These are phyloP conservation scores for Camelina laxa DNA, from an alignment of 345 rosid species.

Conservation along the genomic window DNA sequence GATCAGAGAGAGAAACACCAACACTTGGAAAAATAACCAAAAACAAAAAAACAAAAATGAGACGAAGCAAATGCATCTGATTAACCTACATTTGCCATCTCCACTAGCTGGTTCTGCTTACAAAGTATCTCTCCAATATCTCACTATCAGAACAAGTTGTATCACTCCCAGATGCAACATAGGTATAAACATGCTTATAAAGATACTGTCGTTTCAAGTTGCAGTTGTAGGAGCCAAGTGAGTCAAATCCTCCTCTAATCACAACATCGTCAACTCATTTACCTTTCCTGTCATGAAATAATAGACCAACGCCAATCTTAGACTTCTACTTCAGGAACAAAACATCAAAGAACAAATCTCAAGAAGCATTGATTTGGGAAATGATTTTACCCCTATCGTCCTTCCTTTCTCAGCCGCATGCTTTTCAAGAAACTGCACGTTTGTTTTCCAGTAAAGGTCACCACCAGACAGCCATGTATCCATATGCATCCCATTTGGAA, in stretches of 20 bases:
- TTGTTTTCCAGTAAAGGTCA: constrained; percentile 80
- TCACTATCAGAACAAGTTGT: constrained; percentile 26
- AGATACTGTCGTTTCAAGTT: constrained; percentile 27
- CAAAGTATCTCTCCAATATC: constrained; percentile 37
- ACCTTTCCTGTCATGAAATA: constrained; percentile 38
- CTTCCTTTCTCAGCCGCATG: constrained; percentile 60
- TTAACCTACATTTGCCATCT: constrained; percentile 33
- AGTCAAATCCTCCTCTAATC: constrained; percentile 29
- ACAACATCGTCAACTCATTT: constrained; percentile 21
- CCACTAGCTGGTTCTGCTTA: constrained; percentile 37
- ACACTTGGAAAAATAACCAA: constrained; percentile 9
- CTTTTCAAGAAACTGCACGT: constrained; percentile 63
- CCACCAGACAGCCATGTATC: constrained; percentile 98
- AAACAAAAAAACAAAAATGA: constrained; percentile 4
- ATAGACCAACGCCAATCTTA: constrained; percentile 28
- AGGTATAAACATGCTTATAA: constrained; percentile 33
- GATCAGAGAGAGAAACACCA: constrained; percentile 7
- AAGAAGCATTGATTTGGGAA: not conserved
- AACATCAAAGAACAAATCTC: not conserved
- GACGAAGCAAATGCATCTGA: constrained; percentile 36
- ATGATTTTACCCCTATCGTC: constrained; percentile 35
- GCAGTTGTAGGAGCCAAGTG: constrained; percentile 34
- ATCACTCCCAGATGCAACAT: constrained; percentile 41
- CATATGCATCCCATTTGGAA: constrained; percentile 98
- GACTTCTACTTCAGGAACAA: constrained; percentile 12